Base-by-base conservation (phyloP, 306 rosid genomes). In the Glycine latifolia region DNA sequence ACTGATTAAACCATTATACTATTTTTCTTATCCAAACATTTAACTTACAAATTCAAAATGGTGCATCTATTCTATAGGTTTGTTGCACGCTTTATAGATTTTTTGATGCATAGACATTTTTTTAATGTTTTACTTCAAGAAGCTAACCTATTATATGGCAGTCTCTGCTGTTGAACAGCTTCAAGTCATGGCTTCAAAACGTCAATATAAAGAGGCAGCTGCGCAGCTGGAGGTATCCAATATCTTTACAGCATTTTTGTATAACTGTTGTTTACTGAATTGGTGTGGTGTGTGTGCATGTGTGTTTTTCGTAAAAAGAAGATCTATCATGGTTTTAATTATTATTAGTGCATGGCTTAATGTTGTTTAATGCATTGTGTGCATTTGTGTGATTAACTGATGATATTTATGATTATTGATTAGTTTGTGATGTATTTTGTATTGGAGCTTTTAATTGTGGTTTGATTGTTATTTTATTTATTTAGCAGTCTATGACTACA, bases 121-220 rank as follows among this genome's bases (percentile, higher is more conserved):
- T 71, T 16, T 16, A 20, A 20, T 76, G 47, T 53, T 60, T 72
- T 66, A 66, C 37, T 67, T 86, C 55, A 87, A 77, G 86, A 52
- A 50, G 61, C 79, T 79, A 85, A 84, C 83, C 84, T 31, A 66
- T 86, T 26, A 52, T 62, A 82, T 84, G 90, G 82, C 94, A 95
- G 99, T 95, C 87, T 95, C 99, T 81, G 99, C 99, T 79, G 99
- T 95, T 83, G 99, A 95, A 88, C 99, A 95, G 88, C 99, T 95
- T 81, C 99, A 95, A 89, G 90, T 92, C 48, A 91, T 95, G 99
- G 97, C 99, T 89, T 95, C 99, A 16, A 95, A 93, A 77, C 92
- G 98, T 55, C 98, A 95, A 69, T 95, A 95, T 86, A 95, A 92
- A 79, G 97, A 93, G 87, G 97, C 97, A 73, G 98, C 97, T 83